Evolutionary conservation across 208 protist genomes (phyloP), one percentile per base, ranked within the genome.

Genomic region (Blechomonas ayalai): DNA sequence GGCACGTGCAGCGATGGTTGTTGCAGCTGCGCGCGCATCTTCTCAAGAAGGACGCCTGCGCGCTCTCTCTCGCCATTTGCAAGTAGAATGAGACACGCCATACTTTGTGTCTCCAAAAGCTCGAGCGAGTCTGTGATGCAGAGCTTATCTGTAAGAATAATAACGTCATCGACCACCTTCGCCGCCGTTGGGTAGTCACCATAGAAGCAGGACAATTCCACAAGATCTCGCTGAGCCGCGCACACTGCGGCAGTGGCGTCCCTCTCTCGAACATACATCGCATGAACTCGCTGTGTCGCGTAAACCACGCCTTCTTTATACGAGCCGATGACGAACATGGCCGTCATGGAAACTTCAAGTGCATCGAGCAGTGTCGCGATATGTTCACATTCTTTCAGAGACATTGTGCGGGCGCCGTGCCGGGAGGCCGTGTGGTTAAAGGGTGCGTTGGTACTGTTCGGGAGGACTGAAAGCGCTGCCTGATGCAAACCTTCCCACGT

Each of bases 271-370:
- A 78, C 28, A 45, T 66, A 78, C 26, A 74, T 43, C 4, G 51
- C 59, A 39, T 83, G 68, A n/a, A 78, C 69, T 13, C 68, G 74
- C 52, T 83, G 69, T 29, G 73, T 54, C 25, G 60, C 74, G 62
- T 72, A 78, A 42, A 67, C 37, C 22, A 64, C 52, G 3, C 60
- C 64, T 20, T 67, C 52, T 23, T 51, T 38, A 51, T 59, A 66
- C 46, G 51, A 43, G 19, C 73, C 73, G 31, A 74, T 45, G 16
- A 52, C 42, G 32, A 77, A 39, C 44, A 58, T 70, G 19, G 61
- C 56, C 26, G 52, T 58, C 60, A 72, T 53, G 23, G 52, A 34
- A 24, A 73, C 54, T 33, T 69, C 56, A 26, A 82, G 48, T 18
- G 58, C 52, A 27, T 70, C 65, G 20, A 40, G 33, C 20, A 79